Evolutionary conservation across 306 rosid genomes (phyloP).

Genomic region (Begonia fuchsioides): DNA sequence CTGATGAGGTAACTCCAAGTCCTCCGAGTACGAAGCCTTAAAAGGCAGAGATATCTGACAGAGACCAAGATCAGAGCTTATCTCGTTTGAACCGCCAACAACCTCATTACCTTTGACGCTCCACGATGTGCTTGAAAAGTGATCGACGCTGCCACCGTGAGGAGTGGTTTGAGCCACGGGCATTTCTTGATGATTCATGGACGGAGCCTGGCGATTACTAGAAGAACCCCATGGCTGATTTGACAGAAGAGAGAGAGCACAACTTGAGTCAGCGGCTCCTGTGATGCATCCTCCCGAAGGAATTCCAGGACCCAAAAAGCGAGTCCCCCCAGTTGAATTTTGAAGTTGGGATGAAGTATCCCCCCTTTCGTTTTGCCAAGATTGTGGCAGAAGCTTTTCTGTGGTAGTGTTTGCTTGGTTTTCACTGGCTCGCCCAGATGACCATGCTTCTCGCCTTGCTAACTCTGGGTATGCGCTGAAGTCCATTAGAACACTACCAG

Average conservation of each 20-base stretch:
- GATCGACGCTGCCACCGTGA: too few species aligned
- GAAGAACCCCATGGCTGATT: constrained; percentile 67
- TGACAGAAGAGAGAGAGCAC: constrained; percentile 99
- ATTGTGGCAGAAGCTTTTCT: constrained; percentile 25
- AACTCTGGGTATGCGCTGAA: not conserved
- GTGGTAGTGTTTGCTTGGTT: too few species aligned
- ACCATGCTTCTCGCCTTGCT: too few species aligned
- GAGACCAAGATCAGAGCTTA: constrained; percentile 39
- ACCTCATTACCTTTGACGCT: constrained; percentile 48
- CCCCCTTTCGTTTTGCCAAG: constrained; percentile 44
- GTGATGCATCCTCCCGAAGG: too few species aligned
- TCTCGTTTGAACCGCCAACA: constrained; percentile 18
- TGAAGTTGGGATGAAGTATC: constrained; percentile 12
- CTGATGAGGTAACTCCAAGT: constrained; percentile 36
- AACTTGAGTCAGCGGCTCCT: constrained; percentile 70
- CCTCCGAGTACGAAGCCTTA: constrained; percentile 26
- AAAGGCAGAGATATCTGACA: constrained; percentile 44
- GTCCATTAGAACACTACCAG: not conserved
- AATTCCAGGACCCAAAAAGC: too few species aligned
- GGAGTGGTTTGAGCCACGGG: not conserved
- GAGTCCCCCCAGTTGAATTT: constrained; percentile 4
- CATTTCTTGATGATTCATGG: constrained; percentile 20
- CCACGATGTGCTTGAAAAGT: constrained; percentile 26
- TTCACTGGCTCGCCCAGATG: constrained; percentile 24
- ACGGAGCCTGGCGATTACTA: constrained; percentile 13